Evolutionary conservation across 768 basidiomycete genomes (phyloP).

Genomic region (Zangia roseola): DNA sequence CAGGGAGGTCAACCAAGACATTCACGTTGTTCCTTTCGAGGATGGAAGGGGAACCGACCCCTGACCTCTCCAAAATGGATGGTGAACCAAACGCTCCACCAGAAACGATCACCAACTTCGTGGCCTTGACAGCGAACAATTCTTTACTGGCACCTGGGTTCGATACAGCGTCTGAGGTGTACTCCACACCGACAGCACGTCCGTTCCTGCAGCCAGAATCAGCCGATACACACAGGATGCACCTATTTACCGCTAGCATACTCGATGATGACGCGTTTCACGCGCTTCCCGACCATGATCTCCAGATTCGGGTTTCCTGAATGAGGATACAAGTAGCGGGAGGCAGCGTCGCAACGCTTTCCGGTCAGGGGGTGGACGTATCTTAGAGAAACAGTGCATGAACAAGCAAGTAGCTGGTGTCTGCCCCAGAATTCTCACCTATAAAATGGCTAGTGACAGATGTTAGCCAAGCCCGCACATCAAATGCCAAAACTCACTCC

Average conservation of each 20-base stretch:
- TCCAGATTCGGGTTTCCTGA: conserved; percentile 29
- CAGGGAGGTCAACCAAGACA: conserved; percentile 35
- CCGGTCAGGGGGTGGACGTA: conserved; percentile 48
- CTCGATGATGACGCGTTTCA: conserved; percentile 38
- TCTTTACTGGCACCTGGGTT: conserved; percentile 14
- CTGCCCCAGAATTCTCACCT: conserved; percentile 7
- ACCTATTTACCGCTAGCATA: conserved; percentile 10
- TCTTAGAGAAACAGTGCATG: conserved; percentile 33
- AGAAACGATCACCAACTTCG: conserved; percentile 37
- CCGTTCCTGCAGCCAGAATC: conserved; percentile 21
- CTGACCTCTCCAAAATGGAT: conserved; percentile 54
- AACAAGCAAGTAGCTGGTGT: neutral
- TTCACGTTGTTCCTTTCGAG: conserved; percentile 31
- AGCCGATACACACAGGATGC: neutral
- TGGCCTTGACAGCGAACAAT: conserved; percentile 26
- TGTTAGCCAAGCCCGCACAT: neutral
- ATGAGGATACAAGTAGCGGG: conserved; percentile 37
- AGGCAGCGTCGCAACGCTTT: conserved; percentile 30
- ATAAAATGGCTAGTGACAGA: conserved; percentile 8
- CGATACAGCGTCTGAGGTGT: conserved; percentile 25
- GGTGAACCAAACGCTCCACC: conserved; percentile 44
- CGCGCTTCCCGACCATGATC: conserved; percentile 31
- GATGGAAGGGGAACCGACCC: conserved; percentile 36
- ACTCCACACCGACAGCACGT: conserved; percentile 40
- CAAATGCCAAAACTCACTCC: conserved; percentile 14